Evolutionary conservation across 1,139 yeast species (phyloP).

Genomic region (Blastobotrys persicus): DNA sequence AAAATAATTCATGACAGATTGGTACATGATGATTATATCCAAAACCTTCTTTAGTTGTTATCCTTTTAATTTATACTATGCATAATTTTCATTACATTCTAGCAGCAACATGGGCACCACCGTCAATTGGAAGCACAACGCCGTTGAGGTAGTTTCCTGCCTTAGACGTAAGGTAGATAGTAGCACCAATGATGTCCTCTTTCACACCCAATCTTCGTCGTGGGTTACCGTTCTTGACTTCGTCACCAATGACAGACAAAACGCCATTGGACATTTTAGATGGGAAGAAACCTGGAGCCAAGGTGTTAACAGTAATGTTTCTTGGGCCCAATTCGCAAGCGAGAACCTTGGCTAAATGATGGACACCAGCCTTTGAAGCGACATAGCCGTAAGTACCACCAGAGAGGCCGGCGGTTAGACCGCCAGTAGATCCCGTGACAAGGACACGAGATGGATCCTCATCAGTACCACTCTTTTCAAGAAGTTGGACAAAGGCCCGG

Average conservation of each 20-base stretch:
- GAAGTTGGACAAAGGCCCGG: conserved; percentile 58
- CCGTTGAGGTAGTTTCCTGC: conserved; percentile 68
- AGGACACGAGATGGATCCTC: conserved; percentile 66
- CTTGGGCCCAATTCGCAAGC: conserved; percentile 66
- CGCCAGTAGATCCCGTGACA: conserved; percentile 61
- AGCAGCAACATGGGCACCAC: conserved; percentile 48
- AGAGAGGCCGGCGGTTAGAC: conserved; percentile 43
- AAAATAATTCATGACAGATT: no score
- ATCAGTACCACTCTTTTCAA: conserved; percentile 52
- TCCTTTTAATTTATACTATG: not conserved
- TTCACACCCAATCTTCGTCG: conserved; percentile 61
- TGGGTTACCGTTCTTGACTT: conserved; percentile 52
- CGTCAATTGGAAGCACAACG: conserved; percentile 70
- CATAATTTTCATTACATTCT: conserved; percentile 1
- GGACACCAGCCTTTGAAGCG: conserved; percentile 76
- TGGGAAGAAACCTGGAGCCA: conserved; percentile 81
- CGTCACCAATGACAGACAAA: conserved; percentile 50
- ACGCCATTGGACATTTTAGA: conserved; percentile 73
- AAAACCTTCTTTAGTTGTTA: no score
- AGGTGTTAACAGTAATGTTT: conserved; percentile 61
- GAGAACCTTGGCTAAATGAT: conserved; percentile 63
- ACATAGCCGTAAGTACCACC: conserved; percentile 70
- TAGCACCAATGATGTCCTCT: conserved; percentile 59
- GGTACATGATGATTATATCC: no score
- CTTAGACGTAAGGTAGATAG: conserved; percentile 56